phyloP scores from a whole-genome alignment of 1,284 basidiomycete genomes.

The Ceratobasidium sp. region DNA sequence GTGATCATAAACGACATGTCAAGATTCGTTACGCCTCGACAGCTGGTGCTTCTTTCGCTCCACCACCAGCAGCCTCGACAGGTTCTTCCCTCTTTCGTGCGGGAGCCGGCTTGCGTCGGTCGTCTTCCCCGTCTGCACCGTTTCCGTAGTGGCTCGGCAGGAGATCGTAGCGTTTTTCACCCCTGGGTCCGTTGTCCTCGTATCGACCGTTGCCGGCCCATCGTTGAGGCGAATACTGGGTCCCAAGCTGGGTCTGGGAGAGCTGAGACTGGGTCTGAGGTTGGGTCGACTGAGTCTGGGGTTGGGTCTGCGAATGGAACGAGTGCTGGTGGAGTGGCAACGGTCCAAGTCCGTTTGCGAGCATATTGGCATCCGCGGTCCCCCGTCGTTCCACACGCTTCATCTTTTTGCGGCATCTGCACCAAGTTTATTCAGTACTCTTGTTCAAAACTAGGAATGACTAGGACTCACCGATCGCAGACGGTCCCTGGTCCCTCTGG shows the following conservation, averaged over 20 bases:
- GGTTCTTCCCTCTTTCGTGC: neutral
- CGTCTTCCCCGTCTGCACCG: neutral
- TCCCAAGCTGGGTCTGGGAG: slow-evolving; percentile 29
- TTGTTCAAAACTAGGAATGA: slow-evolving; percentile 22
- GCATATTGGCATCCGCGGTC: slow-evolving; percentile 39
- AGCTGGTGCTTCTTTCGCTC: neutral
- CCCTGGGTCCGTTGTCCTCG: neutral
- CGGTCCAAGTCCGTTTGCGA: slow-evolving; percentile 3
- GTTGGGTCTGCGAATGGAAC: slow-evolving; percentile 18
- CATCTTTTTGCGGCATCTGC: slow-evolving; percentile 82
- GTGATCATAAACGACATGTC: neutral
- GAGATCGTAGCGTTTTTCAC: slow-evolving; percentile 29
- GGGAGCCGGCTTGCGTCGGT: neutral
- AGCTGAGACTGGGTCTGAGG: slow-evolving; percentile 1
- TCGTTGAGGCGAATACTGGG: slow-evolving; percentile 21
- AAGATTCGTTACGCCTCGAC: neutral
- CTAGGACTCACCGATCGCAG: slow-evolving; percentile 68
- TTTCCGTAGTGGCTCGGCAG: slow-evolving; percentile 3
- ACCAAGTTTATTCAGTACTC: slow-evolving; percentile 5
- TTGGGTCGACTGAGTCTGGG: slow-evolving; percentile 3
- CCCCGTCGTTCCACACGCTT: slow-evolving; percentile 76
- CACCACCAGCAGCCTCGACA: neutral
- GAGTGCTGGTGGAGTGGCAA: slow-evolving; percentile 25
- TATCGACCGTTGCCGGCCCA: slow-evolving; percentile 9
- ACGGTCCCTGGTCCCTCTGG: slow-evolving; percentile 83